Base-by-base conservation (phyloP, 2,329 filamentous ascomycete species). In the Sporothrix dimorphospora region DNA sequence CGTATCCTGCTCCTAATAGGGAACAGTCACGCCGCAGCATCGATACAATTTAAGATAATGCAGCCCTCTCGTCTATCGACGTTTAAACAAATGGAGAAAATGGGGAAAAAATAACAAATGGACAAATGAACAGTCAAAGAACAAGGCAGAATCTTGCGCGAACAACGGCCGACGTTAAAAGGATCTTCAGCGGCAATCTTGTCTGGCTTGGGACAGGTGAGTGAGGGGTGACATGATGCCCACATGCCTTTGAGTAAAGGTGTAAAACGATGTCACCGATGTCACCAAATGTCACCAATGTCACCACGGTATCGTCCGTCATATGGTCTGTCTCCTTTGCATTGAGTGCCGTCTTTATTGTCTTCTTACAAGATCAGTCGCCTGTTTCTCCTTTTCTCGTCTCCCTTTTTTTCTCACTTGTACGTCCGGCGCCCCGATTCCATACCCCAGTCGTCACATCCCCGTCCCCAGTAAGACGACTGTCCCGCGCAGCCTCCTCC, bases 361-460 rank as follows among this genome's bases (percentile, higher is more conserved):
- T 40, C 16, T 40, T 9, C 8, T 4, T 8, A 5, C 38, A 40
- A 11, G 5, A 40, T 40, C 38, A 11, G 38, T 40, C 5, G 11
- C 2, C 40, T 8, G 3, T 34, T 42, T 42, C 7, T 42, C 40
- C 40, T 42, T 14, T 42, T 42, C 40, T 11, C 40, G 40, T 34
- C 42, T 45, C 11, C 42, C 42, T 45, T 53, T 45, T 11, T 30
- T 16, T 65, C 21, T 47, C n/a, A n/a, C n/a, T n/a, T n/a, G n/a
- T 65, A 24, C 57, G 9, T 27, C 14, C 24, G 40, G 2, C 61
- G 34, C 24, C 24, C 14, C 63, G 63, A 49, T 49, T 49, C 42
- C 42, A 66, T 47, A 66, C 63, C 63, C 63, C n/a, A 66, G 63
- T 49, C 34, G 55, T 21, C 59, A 65, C 57, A 63, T 42, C 34